Evolutionary conservation across 2,329 filamentous ascomycete species (phyloP).

Genomic region (Tolypocladium inflatum): DNA sequence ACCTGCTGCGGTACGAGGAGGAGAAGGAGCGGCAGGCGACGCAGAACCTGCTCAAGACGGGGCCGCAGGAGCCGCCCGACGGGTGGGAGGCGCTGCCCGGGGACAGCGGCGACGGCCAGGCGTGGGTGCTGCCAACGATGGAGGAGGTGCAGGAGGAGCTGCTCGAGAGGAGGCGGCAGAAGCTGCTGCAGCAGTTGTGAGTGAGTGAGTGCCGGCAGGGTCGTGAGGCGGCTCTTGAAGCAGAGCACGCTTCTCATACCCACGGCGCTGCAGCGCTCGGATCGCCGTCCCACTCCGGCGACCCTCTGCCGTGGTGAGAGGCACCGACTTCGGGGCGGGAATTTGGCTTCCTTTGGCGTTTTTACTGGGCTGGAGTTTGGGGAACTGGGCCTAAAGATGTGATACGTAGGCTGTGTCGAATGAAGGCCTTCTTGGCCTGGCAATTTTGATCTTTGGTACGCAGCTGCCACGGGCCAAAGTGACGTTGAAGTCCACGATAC

Average conservation of each 20-base stretch:
- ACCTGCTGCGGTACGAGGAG: constrained; percentile 69
- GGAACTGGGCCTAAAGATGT: not conserved
- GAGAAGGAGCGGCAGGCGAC: constrained; percentile 75
- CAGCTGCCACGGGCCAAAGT: too few relatives aligned
- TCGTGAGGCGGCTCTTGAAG: not conserved
- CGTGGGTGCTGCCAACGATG: constrained; percentile 74
- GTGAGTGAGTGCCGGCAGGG: too few relatives aligned
- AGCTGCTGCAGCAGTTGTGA: constrained; percentile 71
- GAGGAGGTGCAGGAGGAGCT: constrained; percentile 94
- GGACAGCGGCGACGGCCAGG: constrained; percentile 71
- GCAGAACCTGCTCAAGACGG: constrained; percentile 54
- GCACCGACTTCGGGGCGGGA: not conserved
- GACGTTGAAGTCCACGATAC: too few relatives aligned
- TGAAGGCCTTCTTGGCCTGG: not conserved
- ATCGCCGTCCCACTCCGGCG: not conserved
- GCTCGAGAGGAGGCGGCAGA: constrained; percentile 73
- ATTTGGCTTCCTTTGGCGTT: not conserved
- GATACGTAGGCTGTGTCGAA: not conserved
- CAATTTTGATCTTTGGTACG: too few relatives aligned
- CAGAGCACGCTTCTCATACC: too few relatives aligned
- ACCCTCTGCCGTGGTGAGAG: not conserved
- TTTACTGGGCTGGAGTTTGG: not conserved
- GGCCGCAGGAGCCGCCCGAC: constrained; percentile 46
- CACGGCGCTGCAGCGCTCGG: not conserved
- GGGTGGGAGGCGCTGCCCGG: constrained; percentile 84